These are phyloP conservation scores for Cryphonectria naterciae DNA, from an alignment of 2,329 filamentous ascomycete genomes.

Conservation along the genomic window DNA sequence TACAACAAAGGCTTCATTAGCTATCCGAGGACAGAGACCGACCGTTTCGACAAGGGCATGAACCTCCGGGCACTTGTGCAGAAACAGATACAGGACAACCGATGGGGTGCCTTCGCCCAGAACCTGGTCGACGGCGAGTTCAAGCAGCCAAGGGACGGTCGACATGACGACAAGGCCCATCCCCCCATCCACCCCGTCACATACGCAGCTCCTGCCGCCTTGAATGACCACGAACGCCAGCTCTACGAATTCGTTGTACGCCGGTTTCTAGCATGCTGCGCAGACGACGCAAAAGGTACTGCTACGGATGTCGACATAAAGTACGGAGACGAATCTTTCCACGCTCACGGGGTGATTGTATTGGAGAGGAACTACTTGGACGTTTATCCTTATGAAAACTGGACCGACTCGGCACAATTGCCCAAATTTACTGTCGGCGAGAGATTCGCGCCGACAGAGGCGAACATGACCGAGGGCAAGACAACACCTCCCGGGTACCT, in stretches of 20 bases:
- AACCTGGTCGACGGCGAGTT: conserved; percentile 76
- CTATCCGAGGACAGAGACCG: conserved; percentile 96
- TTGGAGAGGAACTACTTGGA: conserved; percentile 91
- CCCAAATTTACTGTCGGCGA: conserved; percentile 82
- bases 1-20: conserved; percentile 97
- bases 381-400: conserved; percentile 95
- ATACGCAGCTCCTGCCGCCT: conserved; percentile 71
- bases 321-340: conserved; percentile 84
- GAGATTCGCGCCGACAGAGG: conserved; percentile 83
- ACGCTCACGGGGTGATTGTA: conserved; percentile 81
- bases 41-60: conserved; percentile 90
- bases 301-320: conserved; percentile 82
- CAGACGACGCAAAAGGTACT: conserved; percentile 87
- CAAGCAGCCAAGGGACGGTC: conserved; percentile 77
- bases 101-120: conserved; percentile 83
- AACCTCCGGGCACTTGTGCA: conserved; percentile 78
- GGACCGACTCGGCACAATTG: conserved; percentile 84
- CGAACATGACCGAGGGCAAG: conserved; percentile 87
- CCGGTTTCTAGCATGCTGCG: conserved; percentile 93
- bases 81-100: conserved; percentile 76
- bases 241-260: conserved; percentile 93
- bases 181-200: conserved; percentile 95
- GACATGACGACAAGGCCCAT: conserved; percentile 94
- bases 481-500: conserved; percentile 84
- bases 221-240: conserved; percentile 69